Evolutionary conservation across 345 rosid species (phyloP).

Genomic region (Clarkia xantiana): DNA sequence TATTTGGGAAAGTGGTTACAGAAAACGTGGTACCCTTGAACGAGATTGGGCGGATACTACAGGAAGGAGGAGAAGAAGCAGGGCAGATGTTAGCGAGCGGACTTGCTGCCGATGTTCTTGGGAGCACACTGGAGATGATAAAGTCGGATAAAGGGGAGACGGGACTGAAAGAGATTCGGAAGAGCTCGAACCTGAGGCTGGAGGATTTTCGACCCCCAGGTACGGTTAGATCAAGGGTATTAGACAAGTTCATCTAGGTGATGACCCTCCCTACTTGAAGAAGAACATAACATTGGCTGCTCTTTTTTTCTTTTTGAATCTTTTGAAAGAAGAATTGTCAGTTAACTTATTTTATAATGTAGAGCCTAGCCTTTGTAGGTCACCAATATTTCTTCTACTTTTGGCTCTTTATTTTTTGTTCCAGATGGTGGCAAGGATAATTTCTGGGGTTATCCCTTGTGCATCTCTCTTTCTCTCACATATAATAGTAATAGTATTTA

Average conservation of each 20-base stretch:
- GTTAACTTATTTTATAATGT: too few species aligned
- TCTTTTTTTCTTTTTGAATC: too few species aligned
- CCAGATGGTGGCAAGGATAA: too few species aligned
- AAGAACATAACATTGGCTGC: too few species aligned
- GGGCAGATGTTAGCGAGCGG: slow-evolving; percentile 47
- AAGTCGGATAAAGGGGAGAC: slow-evolving; percentile 47
- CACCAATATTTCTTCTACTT: too few species aligned
- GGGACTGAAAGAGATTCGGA: slow-evolving; percentile 29
- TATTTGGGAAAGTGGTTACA: slow-evolving; percentile 38
- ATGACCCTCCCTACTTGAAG: too few species aligned
- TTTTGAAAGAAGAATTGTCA: too few species aligned
- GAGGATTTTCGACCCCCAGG: slow-evolving; percentile 61
- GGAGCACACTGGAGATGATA: slow-evolving; percentile 53
- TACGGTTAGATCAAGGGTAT: slow-evolving; percentile 41
- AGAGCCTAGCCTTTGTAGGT: too few species aligned
- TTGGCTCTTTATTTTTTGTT: too few species aligned
- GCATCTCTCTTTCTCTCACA: too few species aligned
- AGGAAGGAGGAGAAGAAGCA: slow-evolving; percentile 60
- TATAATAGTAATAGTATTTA: too few species aligned
- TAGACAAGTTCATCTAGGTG: slow-evolving; percentile 52
- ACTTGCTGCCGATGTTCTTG: slow-evolving; percentile 76
- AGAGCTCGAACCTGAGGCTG: slow-evolving; percentile 37
- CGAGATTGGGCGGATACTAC: slow-evolving; percentile 45
- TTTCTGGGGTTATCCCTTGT: too few species aligned
- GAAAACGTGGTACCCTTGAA: slow-evolving; percentile 37